A percentile compares a stretch with the other conserved stretches of the same genome.
Evolutionary conservation across 1,284 basidiomycete species (phyloP).

Genomic region (Rhodofomes roseus): DNA sequence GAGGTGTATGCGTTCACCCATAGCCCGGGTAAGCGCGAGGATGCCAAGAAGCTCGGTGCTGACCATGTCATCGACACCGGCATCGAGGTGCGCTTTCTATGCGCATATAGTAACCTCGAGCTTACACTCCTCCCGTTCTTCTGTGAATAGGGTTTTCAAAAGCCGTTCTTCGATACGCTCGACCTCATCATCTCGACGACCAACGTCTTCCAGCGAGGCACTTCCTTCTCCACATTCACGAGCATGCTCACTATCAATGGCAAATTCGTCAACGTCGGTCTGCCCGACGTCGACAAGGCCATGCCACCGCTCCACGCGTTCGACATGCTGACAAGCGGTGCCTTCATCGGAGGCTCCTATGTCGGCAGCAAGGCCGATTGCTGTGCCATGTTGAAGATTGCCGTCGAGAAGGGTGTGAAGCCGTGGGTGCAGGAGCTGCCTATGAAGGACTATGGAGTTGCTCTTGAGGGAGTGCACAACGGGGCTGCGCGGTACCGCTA

Average conservation of each 20-base stretch:
- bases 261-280: slow-evolving; percentile 48
- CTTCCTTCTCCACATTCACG: slow-evolving; percentile 33
- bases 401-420: slow-evolving; percentile 48
- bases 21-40: slow-evolving; percentile 52
- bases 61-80: slow-evolving; percentile 43
- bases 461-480: slow-evolving; percentile 47
- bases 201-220: slow-evolving; percentile 18
- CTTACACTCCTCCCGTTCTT: background rate
- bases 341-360: slow-evolving; percentile 38
- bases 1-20: slow-evolving; percentile 64
- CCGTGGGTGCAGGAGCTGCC: slow-evolving; percentile 47
- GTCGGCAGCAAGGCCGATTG: slow-evolving; percentile 62
- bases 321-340: slow-evolving; percentile 34
- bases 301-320: slow-evolving; percentile 33
- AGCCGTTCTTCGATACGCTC: slow-evolving; percentile 39
- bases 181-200: slow-evolving; percentile 58
- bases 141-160: slow-evolving; percentile 35
- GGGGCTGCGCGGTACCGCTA: slow-evolving; percentile 48
- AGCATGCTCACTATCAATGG: slow-evolving; percentile 46
- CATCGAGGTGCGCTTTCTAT: slow-evolving; percentile 18
- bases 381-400: slow-evolving; percentile 54
- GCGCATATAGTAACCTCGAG: background rate
- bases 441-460: slow-evolving; percentile 54
- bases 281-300: slow-evolving; percentile 38
- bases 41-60: slow-evolving; percentile 59